Base-by-base conservation (phyloP, 2,329 filamentous ascomycete genomes). In the Monosporascus sp. region DNA sequence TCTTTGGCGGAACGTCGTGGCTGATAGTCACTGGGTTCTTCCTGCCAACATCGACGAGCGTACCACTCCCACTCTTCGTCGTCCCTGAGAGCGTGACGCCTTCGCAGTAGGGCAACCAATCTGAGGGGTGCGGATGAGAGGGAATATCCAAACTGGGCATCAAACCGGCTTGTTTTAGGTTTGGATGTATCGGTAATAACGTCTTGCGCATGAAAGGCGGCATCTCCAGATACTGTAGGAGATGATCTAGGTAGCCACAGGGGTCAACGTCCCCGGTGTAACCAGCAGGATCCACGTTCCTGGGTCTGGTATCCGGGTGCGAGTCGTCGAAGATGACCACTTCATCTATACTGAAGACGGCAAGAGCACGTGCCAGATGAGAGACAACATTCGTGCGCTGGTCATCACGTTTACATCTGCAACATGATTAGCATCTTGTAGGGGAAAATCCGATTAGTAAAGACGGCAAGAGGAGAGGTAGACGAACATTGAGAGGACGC, bases 311-410 rank as follows among this genome's bases (percentile, higher is more conserved):
- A 16, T 76, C 71, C 7, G 63, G 49, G 2, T 78, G 78, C 37
- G 77, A 78, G 70, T 95, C 91, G 65, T 93, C 85, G 69, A 88
- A 96, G 52, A 96, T 75, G 49, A 96, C 78, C 31, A 95, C 79
- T 72, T 96, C 91, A 67, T 96, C 91, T 60, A 96, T 80, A 64
- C 83, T 87, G 72, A 94, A 95, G 58, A 95, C 86, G 56, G 89
- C 87, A 50, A 91, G 80, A 37, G 89, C 89, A 51, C 91, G 88
- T 6, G 90, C 90, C 51, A 96, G 85, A 58, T 87, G 85, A 7
- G 85, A 88, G 1, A 86, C 87, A 48, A 88, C 77, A 48, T 80
- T 78, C 37, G 87, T 90, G 66, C 90, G 87, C 65, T 89, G 85
- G 55, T 95, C 89, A 58, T 86, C 83, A 9, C 86, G 88, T 54